Percentiles rank a stretch among this genome's conserved stretches.
Evolutionary conservation across 1,139 yeast genomes (phyloP).

Genomic region (Taiozyma sp.): DNA sequence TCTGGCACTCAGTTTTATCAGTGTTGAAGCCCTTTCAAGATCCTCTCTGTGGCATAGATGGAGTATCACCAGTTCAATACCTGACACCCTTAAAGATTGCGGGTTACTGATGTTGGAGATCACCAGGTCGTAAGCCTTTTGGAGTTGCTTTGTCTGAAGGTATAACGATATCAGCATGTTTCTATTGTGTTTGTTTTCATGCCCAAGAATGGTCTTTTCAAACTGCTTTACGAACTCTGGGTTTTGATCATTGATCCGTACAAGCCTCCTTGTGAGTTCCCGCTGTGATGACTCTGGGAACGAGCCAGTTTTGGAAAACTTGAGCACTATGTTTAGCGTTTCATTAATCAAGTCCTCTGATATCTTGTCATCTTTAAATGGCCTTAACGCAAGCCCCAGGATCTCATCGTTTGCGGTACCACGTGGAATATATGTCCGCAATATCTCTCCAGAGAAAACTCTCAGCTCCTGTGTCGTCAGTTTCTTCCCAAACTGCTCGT

Average conservation of each 20-base stretch:
- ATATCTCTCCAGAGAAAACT: neutral
- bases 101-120: neutral
- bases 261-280: neutral
- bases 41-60: constrained; percentile 8
- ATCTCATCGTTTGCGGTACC: neutral
- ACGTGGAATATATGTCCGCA: neutral
- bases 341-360: neutral
- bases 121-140: constrained; percentile 7
- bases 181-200: neutral
- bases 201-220: neutral
- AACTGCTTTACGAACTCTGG: constrained; percentile 1
- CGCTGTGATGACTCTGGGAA: neutral
- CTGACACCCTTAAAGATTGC: neutral
- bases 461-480: neutral
- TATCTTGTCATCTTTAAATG: neutral
- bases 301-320: neutral
- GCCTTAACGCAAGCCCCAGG: neutral
- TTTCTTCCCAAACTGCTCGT: neutral
- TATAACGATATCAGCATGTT: constrained; percentile 4
- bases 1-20: constrained; percentile 3
- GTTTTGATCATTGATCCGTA: neutral
- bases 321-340: neutral
- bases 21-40: constrained; percentile 5
- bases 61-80: constrained; percentile 14
- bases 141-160: constrained; percentile 2